phyloP scores from a whole-genome alignment of 148 eudicot species.

The Polygonum maritimum region DNA sequence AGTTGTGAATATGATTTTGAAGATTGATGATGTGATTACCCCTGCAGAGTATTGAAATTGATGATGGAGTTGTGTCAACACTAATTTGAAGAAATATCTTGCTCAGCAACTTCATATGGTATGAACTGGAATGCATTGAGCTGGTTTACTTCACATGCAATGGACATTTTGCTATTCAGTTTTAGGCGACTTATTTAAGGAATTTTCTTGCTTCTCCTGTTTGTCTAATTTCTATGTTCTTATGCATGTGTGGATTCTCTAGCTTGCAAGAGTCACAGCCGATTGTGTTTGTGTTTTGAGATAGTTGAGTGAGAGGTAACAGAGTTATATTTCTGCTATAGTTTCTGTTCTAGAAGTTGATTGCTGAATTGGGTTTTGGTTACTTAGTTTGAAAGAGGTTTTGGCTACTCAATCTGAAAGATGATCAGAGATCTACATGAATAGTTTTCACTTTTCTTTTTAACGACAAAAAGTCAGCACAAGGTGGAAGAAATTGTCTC shows the following conservation, averaged over 20 bases:
- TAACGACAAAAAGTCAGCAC: too few species aligned
- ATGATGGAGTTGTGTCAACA: neutral
- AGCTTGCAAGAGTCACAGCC: neutral
- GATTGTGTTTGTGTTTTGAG: neutral
- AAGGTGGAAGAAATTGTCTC: too few species aligned
- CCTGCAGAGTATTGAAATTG: constrained; percentile 56
- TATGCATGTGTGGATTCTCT: neutral
- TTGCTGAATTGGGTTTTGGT: neutral
- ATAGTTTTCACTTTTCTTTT: too few species aligned
- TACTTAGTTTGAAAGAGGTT: too few species aligned
- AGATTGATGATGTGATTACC: constrained; percentile 86
- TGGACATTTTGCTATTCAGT: neutral
- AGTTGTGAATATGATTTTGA: constrained; percentile 95
- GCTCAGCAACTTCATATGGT: neutral
- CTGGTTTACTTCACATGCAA: neutral
- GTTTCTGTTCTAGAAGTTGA: neutral
- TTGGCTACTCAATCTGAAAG: neutral
- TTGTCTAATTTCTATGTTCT: neutral
- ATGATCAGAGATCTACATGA: neutral
- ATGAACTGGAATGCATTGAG: neutral
- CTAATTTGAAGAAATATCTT: neutral
- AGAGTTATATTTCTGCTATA: neutral
- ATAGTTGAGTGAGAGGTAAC: neutral
- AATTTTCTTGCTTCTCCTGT: neutral
- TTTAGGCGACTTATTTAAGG: neutral